These are phyloP conservation scores for Phytophthora litchii DNA, from an alignment of 352 stramenopile species.

Conservation along the genomic window DNA sequence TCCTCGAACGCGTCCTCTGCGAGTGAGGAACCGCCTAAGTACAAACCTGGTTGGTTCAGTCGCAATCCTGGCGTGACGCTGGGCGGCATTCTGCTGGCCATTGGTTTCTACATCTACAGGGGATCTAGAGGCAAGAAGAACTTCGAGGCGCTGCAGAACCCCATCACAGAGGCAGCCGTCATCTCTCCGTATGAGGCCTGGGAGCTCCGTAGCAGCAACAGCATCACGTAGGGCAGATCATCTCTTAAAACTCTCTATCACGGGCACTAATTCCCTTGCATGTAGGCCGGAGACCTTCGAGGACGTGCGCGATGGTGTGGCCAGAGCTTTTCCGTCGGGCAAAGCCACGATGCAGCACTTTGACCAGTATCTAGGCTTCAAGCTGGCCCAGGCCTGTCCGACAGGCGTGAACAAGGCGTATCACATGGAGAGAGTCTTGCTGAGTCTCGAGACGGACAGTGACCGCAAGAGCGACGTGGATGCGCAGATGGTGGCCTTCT, in stretches of 20 bases:
- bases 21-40: constrained; percentile 67
- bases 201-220: constrained; percentile 82
- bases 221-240: constrained; percentile 62
- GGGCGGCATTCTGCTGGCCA: constrained; percentile 68
- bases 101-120: constrained; percentile 77
- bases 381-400: constrained; percentile 61
- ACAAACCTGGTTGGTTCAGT: constrained; percentile 87
- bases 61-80: constrained; percentile 83
- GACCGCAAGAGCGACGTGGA: constrained; percentile 72
- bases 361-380: constrained; percentile 78
- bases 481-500: constrained; percentile 80
- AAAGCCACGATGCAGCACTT: constrained; percentile 79
- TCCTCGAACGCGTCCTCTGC: constrained; percentile 10
- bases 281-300: constrained; percentile 59
- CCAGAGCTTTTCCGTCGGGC: constrained; percentile 61
- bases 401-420: constrained; percentile 71
- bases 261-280: constrained; percentile 1
- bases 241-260: background rate
- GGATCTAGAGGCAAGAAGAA: constrained; percentile 78
- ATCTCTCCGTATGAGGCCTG: constrained; percentile 88
- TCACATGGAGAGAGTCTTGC: constrained; percentile 76
- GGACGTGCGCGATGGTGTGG: constrained; percentile 49
- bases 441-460: constrained; percentile 64
- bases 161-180: constrained; percentile 72
- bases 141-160: constrained; percentile 74